Evolutionary conservation across 2,329 filamentous ascomycete genomes (phyloP).

Genomic region (Penicillium sclerotiorum): DNA sequence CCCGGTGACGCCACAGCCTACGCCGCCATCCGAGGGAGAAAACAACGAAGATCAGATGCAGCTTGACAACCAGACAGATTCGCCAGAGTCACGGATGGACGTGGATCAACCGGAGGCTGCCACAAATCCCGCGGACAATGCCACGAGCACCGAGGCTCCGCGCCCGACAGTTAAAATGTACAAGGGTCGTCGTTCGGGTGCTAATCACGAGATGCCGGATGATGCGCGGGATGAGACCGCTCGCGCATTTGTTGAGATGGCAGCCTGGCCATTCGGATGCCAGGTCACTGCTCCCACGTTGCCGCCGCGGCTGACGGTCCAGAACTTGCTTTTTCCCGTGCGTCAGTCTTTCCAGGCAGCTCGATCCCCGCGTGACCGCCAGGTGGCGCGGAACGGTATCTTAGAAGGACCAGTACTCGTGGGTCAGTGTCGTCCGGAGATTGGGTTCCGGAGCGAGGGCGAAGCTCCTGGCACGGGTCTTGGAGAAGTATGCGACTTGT

Average conservation of each 20-base stretch:
- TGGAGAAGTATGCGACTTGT: slow-evolving; percentile 53
- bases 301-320: slow-evolving; percentile 52
- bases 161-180: slow-evolving; percentile 44
- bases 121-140: not conserved
- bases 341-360: slow-evolving; percentile 59
- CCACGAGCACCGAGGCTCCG: slow-evolving; percentile 1
- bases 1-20: slow-evolving; percentile 29
- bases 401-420: slow-evolving; percentile 62
- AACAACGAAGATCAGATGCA: slow-evolving; percentile 25
- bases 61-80: slow-evolving; percentile 21
- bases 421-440: slow-evolving; percentile 58
- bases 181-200: slow-evolving; percentile 60
- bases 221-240: slow-evolving; percentile 59
- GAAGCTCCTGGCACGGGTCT: slow-evolving; percentile 34
- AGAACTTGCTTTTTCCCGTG: slow-evolving; percentile 58
- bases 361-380: slow-evolving; percentile 55
- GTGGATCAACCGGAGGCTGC: slow-evolving; percentile 18
- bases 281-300: slow-evolving; percentile 52
- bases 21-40: slow-evolving; percentile 19
- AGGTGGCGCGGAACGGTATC: slow-evolving; percentile 55
- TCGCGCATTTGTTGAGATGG: slow-evolving; percentile 59
- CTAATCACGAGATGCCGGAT: slow-evolving; percentile 62
- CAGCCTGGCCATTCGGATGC: slow-evolving; percentile 61
- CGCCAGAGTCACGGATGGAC: slow-evolving; percentile 27
- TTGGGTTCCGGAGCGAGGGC: slow-evolving; percentile 49